Conservation (phyloP, 1,284 basidiomycete species). For the Schizophyllum amplum region DNA sequence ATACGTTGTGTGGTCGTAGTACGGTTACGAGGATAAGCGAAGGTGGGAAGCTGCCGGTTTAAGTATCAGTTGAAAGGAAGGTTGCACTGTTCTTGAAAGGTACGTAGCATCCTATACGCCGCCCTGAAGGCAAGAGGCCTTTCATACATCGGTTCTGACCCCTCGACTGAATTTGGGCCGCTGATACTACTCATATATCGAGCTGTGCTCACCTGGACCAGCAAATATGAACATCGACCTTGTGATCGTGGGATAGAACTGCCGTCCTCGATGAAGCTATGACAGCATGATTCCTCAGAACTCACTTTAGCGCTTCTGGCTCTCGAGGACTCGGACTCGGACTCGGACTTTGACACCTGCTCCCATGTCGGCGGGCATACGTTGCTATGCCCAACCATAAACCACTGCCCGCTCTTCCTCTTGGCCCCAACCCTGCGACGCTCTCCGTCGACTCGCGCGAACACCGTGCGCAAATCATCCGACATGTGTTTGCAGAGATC, state of each 20-base stretch:
- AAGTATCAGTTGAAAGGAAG: too few species aligned
- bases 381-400: conserved; percentile 9
- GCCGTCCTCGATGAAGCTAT: neutral
- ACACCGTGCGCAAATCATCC: conserved; percentile 31
- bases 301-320: neutral
- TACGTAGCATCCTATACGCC: too few species aligned
- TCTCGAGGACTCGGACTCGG: neutral
- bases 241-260: neutral
- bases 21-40: too few species aligned
- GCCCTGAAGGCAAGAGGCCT: too few species aligned
- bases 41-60: too few species aligned
- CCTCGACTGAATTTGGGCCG: too few species aligned
- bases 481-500: conserved; percentile 27
- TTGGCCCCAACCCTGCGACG: neutral
- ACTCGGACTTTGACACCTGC: neutral
- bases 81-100: too few species aligned
- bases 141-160: too few species aligned
- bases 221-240: neutral
- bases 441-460: conserved; percentile 29
- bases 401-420: conserved; percentile 13
- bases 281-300: neutral
- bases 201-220: too few species aligned
- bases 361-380: neutral
- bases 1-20: too few species aligned
- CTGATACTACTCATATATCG: too few species aligned